Evolutionary conservation across 179 eudicot genomes (phyloP), one percentile per base, ranked within the genome.

Genomic region (Pouteria campechiana): DNA sequence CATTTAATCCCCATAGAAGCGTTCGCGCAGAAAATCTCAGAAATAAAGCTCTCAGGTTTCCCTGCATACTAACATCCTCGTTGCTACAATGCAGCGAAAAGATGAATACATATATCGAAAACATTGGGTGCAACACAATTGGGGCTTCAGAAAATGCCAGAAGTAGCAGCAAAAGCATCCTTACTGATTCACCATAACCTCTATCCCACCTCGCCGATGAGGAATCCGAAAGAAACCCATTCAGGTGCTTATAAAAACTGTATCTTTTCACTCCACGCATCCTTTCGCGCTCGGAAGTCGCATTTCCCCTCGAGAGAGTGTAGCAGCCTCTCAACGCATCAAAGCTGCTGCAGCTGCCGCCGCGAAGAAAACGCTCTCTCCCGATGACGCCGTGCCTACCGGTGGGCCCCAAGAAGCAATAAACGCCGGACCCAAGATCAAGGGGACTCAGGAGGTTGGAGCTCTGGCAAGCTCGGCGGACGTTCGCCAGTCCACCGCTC

Each of bases 221-320:
- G 24, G 48, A 38, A 48, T 73, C 75, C 3, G 75, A 57, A 22
- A 73, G 48, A 46, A 73, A 69, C 7, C 69, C 73, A 38, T 61
- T 65, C 29, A 61, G 22, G 13, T 37, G 57, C 48, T 45, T 64
- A 27, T 50, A 57, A 29, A 58, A 60, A 25, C 25, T 11, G 31
- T 25, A n/a, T 30, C 43, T 34, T 59, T 51, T 13, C 49, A 40
- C 39, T 29, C 51, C 14, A 43, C 46, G 63, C 62, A 59, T 2
- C 54, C 37, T 25, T 30, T 28, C n/a, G 34, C 37, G 53, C 22
- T 43, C 19, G 20, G 17, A 35, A 3, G 51, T 18, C 0, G 18
- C 13, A n/a, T 56, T 11, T 6, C 45, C 7, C 20, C 30, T 28
- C 1, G 33, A 33, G 22, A 40, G 17, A 25, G n/a, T 29, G 9